phyloP scores from a whole-genome alignment of 2,329 filamentous ascomycete genomes.

The Colletotrichum ledebouriae region DNA sequence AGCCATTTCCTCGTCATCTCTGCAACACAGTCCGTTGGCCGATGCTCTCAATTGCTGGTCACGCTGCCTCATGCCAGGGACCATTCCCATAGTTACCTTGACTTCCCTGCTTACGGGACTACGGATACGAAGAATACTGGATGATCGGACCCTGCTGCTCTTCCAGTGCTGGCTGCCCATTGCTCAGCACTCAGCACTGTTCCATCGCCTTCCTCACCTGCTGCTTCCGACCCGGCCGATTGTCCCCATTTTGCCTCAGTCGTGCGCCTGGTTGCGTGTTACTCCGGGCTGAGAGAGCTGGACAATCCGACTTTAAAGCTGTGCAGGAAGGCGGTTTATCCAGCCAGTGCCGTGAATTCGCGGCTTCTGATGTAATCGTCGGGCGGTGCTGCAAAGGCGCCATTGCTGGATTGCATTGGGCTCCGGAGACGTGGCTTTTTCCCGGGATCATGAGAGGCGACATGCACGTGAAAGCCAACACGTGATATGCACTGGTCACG shows the following conservation, averaged over 20 bases:
- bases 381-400: slow-evolving; percentile 34
- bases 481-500: slow-evolving; percentile 9
- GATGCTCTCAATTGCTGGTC: slow-evolving; percentile 4
- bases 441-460: not conserved
- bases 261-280: slow-evolving; percentile 10
- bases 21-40: slow-evolving; percentile 4
- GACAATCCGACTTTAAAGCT: not conserved
- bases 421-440: slow-evolving; percentile 27
- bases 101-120: slow-evolving; percentile 1
- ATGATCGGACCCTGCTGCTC: slow-evolving; percentile 7
- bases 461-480: slow-evolving; percentile 17
- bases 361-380: slow-evolving; percentile 38
- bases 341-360: slow-evolving; percentile 25
- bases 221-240: not conserved
- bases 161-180: not conserved
- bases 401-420: slow-evolving; percentile 7
- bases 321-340: slow-evolving; percentile 15
- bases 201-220: slow-evolving; percentile 15
- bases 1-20: slow-evolving; percentile 17
- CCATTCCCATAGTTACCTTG: slow-evolving; percentile 33
- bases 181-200: not conserved
- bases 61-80: slow-evolving; percentile 20
- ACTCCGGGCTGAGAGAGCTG: slow-evolving; percentile 17
- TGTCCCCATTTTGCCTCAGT: not conserved
- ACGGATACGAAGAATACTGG: slow-evolving; percentile 14